Base-by-base conservation (phyloP, 257 asterid genomes). In the Catharanthus roseus region DNA sequence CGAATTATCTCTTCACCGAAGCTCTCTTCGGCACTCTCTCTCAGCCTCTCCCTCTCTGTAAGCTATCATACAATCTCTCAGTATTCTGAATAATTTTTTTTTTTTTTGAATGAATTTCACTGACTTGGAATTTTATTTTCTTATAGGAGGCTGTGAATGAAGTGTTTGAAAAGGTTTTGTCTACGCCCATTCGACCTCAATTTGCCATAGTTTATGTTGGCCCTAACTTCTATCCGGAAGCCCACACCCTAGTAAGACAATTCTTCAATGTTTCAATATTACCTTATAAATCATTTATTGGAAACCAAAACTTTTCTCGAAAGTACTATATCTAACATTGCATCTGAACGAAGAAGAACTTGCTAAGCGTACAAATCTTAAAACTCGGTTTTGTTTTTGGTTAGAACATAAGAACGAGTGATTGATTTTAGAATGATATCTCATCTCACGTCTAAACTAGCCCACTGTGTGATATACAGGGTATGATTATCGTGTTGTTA, bases 111-210 rank as follows among this genome's bases (percentile, higher is more conserved):
- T 62, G n/a, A n/a, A n/a, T 70, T 15, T 31, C 67, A 45, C 68
- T 67, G 24, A 49, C 39, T n/a, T 26, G 15, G 31, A 45, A 7
- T 67, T 73, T 28, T n/a, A 39, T 18, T 38, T 53, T 75, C 26
- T 60, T 44, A 36, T 13, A 90, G 97, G 85, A 69, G 72, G 97
- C 93, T 80, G 90, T 92, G 74, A 69, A 79, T 68, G 98, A 92
- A 82, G 97, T 82, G 38, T 16, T 87, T 41, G 88, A 82, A 53
- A 85, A 90, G 82, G 96, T 90, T 72, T 80, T 88, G 29, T 81
- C 83, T 2, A 79, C 80, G 78, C 95, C 98, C 11, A 78, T 85
- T 69, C 91, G 88, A 50, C 98, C 98, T 21, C 90, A 92, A 70
- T 92, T 92, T 23, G 93, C 83, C n/a, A 74, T 90, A 64, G 98